These are phyloP conservation scores for Plasmodium vivax DNA, from an alignment of 169 alveolate species.

Conservation along the genomic window DNA sequence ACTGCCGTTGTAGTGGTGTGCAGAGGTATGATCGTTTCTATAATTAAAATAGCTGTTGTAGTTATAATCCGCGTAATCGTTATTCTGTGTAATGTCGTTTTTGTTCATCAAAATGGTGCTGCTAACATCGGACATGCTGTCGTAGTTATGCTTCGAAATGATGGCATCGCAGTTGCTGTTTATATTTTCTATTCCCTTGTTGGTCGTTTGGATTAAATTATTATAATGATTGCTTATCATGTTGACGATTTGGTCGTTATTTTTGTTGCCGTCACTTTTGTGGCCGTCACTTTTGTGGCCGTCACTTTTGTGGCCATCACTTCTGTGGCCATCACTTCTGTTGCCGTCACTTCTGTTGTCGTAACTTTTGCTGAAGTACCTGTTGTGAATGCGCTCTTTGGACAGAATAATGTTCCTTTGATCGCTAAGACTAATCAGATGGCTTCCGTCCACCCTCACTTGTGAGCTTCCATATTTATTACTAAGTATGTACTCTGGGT, in stretches of 20 bases:
- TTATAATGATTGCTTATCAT: slow-evolving; percentile 56
- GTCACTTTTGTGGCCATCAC: no score
- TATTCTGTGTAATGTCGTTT: background rate
- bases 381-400: background rate
- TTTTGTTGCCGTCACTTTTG: background rate
- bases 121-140: slow-evolving; percentile 23
- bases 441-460: background rate
- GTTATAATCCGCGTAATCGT: background rate
- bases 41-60: background rate
- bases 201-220: slow-evolving; percentile 24
- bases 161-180: slow-evolving; percentile 21
- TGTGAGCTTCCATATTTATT: background rate
- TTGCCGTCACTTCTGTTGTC: background rate
- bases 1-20: background rate
- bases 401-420: background rate
- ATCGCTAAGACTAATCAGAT: background rate
- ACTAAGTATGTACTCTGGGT: background rate
- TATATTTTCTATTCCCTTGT: slow-evolving; percentile 45
- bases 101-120: background rate
- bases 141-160: slow-evolving; percentile 4
- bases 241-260: slow-evolving; percentile 4
- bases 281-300: no score
- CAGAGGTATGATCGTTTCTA: slow-evolving; percentile 1
- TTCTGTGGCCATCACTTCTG: no score
- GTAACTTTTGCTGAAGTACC: background rate